A percentile compares a stretch with the other conserved stretches of the same genome.
phyloP scores from a whole-genome alignment of 1,284 basidiomycete species.

The Ustilago esculenta region DNA sequence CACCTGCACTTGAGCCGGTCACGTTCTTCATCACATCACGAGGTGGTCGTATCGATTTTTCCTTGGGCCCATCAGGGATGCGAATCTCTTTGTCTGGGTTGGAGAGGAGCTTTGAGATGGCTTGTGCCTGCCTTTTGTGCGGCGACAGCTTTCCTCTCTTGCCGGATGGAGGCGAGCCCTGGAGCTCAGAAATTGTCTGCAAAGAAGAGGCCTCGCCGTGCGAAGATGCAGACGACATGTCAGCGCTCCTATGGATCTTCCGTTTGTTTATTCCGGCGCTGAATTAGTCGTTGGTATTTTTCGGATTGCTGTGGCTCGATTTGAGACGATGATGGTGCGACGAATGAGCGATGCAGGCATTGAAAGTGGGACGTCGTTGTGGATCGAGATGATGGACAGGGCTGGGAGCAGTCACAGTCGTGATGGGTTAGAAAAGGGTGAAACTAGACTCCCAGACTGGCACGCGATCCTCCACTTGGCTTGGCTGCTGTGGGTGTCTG shows the following conservation, averaged over 20 bases:
- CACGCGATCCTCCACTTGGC: slow-evolving; percentile 1
- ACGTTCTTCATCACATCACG: slow-evolving; percentile 80
- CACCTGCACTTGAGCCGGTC: slow-evolving; percentile 63
- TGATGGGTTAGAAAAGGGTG: too few species aligned
- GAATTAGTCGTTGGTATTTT: too few species aligned
- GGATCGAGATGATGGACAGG: too few species aligned
- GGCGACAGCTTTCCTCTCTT: slow-evolving; percentile 47
- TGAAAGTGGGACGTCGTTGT: too few species aligned
- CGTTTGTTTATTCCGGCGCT: too few species aligned
- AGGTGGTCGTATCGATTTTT: slow-evolving; percentile 54
- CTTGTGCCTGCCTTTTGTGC: slow-evolving; percentile 56
- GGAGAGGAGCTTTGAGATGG: slow-evolving; percentile 56
- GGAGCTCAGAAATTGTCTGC: slow-evolving; percentile 1
- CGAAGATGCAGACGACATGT: slow-evolving; percentile 15
- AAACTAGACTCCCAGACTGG: too few species aligned
- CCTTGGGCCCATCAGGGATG: slow-evolving; percentile 45
- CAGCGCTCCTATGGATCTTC: neutral
- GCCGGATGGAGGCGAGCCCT: slow-evolving; percentile 1
- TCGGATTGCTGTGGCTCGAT: too few species aligned
- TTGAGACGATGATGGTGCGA: too few species aligned
- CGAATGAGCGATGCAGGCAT: too few species aligned
- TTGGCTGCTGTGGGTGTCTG: too few species aligned
- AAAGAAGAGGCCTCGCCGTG: slow-evolving; percentile 23
- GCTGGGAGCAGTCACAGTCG: too few species aligned
- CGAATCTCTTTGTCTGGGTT: slow-evolving; percentile 54